Percentiles rank a stretch among this genome's conserved stretches.
These are phyloP conservation scores for Punctularia strigosozonata DNA, from an alignment of 768 basidiomycete genomes.

Conservation along the genomic window DNA sequence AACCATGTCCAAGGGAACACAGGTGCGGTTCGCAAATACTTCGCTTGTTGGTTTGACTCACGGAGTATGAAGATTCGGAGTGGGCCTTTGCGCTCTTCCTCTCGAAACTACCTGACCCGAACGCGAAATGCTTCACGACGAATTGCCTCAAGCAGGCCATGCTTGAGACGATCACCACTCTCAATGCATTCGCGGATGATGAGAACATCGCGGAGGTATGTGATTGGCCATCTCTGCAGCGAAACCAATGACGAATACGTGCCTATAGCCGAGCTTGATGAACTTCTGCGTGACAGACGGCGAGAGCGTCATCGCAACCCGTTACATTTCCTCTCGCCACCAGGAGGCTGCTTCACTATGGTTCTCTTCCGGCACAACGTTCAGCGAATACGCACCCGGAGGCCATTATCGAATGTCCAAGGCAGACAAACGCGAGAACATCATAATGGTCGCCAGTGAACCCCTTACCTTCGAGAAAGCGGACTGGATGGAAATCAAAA, in stretches of 20 bases:
- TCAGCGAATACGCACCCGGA: constrained; percentile 80
- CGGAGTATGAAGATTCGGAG: constrained; percentile 61
- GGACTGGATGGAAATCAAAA: constrained; percentile 99
- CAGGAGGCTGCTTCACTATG: constrained; percentile 95
- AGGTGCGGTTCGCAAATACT: constrained; percentile 29
- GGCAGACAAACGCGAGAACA: constrained; percentile 89
- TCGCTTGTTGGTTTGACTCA: constrained; percentile 1
- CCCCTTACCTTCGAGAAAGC: constrained; percentile 96
- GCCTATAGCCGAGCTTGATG: constrained; percentile 67
- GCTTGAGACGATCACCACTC: constrained; percentile 71
- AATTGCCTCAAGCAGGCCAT: constrained; percentile 70
- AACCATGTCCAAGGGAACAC: constrained; percentile 88
- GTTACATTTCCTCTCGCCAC: constrained; percentile 86
- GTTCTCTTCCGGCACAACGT: constrained; percentile 93
- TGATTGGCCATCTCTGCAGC: background rate
- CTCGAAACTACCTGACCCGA: constrained; percentile 77
- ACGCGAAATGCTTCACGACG: constrained; percentile 65
- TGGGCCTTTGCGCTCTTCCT: constrained; percentile 93
- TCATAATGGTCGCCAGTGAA: constrained; percentile 92
- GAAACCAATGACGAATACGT: background rate
- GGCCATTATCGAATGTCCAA: constrained; percentile 95
- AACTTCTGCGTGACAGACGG: constrained; percentile 98
- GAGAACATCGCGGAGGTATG: constrained; percentile 61
- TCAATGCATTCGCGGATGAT: constrained; percentile 69
- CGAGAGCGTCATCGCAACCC: constrained; percentile 82